Percentiles rank a stretch among this genome's conserved stretches.
phyloP scores from a whole-genome alignment of 2,329 filamentous ascomycete genomes.

The Colletotrichum eremochloae region DNA sequence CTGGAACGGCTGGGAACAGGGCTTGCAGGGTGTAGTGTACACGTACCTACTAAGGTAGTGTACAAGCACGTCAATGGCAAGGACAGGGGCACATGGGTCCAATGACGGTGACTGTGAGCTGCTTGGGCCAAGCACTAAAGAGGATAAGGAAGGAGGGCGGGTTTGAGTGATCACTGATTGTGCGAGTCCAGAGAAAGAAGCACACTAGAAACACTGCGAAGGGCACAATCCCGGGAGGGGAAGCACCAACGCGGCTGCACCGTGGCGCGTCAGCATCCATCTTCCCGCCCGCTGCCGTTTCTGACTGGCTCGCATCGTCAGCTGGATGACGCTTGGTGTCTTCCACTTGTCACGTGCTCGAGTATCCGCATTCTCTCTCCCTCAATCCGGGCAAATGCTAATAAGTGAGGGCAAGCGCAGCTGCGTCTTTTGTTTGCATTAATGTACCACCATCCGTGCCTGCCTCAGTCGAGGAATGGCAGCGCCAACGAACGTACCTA shows the following conservation, averaged over 20 bases:
- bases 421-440: background rate
- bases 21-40: conserved; percentile 32
- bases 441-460: background rate
- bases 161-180: background rate
- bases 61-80: conserved; percentile 27
- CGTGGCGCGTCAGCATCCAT: conserved; percentile 10
- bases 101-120: background rate
- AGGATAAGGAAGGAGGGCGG: background rate
- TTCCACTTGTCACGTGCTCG: background rate
- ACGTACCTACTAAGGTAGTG: background rate
- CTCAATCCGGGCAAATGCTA: background rate
- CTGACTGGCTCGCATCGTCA: background rate
- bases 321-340: conserved; percentile 10
- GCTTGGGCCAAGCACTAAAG: background rate
- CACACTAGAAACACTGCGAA: conserved; percentile 8
- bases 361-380: background rate
- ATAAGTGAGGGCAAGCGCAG: background rate
- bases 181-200: conserved; percentile 4
- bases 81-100: background rate
- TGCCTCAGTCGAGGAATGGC: background rate
- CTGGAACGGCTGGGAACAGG: conserved; percentile 40
- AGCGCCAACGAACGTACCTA: background rate
- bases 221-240: background rate
- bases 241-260: conserved; percentile 7
- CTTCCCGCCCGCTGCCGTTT: conserved; percentile 14